phyloP scores from a whole-genome alignment of 495 filamentous ascomycete species.

The Aspergillus baeticus region DNA sequence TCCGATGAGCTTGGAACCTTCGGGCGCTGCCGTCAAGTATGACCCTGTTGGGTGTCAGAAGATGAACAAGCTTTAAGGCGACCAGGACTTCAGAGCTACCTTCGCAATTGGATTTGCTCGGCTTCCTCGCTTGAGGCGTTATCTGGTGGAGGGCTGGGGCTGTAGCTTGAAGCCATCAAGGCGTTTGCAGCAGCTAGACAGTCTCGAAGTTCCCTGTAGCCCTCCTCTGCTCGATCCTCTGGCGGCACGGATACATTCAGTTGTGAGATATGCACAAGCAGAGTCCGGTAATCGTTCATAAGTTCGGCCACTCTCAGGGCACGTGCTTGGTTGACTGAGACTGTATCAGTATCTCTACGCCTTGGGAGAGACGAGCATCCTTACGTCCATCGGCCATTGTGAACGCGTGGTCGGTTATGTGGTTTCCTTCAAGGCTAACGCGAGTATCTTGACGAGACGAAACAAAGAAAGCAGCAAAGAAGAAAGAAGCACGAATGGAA shows the following conservation, averaged over 20 bases:
- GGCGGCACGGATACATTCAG: conserved; percentile 54
- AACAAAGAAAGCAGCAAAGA: conserved; percentile 5
- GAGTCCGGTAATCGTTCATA: conserved; percentile 78
- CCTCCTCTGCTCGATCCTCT: conserved; percentile 76
- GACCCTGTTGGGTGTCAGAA: conserved; percentile 52
- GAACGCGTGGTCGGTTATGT: not conserved
- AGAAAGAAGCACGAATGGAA: not conserved
- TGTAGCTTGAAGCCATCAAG: conserved; percentile 69
- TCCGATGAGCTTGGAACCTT: conserved; percentile 81
- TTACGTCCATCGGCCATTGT: conserved; percentile 64
- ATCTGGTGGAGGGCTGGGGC: conserved; percentile 48
- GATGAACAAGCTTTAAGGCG: not conserved
- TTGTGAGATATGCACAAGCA: conserved; percentile 77
- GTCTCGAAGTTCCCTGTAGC: conserved; percentile 73
- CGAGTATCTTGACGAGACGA: not conserved
- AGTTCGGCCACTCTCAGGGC: conserved; percentile 79
- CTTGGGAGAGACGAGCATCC: conserved; percentile 20
- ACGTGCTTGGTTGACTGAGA: conserved; percentile 78
- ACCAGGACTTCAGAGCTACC: conserved; percentile 48
- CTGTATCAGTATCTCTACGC: not conserved
- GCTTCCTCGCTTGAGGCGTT: conserved; percentile 62
- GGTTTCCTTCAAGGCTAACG: not conserved
- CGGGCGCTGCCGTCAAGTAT: conserved; percentile 75
- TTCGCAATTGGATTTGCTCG: conserved; percentile 70
- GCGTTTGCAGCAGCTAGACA: conserved; percentile 72